Evolutionary conservation across 345 rosid species (phyloP), one percentile per base, ranked within the genome.

Genomic region (Geranium rotundifolium): DNA sequence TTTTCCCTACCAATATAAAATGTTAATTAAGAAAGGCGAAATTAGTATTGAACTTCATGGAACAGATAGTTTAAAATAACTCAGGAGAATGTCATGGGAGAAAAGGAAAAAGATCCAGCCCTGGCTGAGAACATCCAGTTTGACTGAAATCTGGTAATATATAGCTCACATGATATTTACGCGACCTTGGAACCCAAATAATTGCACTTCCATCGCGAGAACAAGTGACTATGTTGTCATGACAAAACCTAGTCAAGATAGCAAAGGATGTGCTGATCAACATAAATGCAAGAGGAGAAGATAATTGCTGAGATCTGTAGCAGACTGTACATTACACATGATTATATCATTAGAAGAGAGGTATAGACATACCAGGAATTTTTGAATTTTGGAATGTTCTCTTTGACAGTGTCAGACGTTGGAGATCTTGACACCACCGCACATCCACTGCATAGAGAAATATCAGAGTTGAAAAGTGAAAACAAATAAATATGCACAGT

Each of bases 121-220:
- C 30, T 39, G 19, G 17, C 59, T 27, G 46, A 63, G 46, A 59
- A 58, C 65, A 16, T 17, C 9, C 60, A 64, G 13, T 14, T 46
- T 64, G 50, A n/a, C 34, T 29, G 34, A 64, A 14, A 12, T 62
- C 61, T 57, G 41, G 41, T 62, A 46, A 7, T 46, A 59, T 34
- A 17, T 19, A 64, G 76, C 88, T 82, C 75, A 90, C 99, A 83
- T 90, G 82, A 65, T 79, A 84, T 85, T 88, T 84, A 63, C 96
- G 99, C 60, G 90, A 82, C 76, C 81, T 83, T 63, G 96, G 95
- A 68, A 82, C 88, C 97, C 97, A 93, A 62, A 93, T 93, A 64
- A 90, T 93, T 81, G 99, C 99, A 84, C 99, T 93, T 61, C 99
- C 99, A 77, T 93, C 99, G 67, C 97, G 95, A 77, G 99, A 93